Base-by-base conservation (phyloP, 2,329 filamentous ascomycete species). In the Colletotrichum coccodes region DNA sequence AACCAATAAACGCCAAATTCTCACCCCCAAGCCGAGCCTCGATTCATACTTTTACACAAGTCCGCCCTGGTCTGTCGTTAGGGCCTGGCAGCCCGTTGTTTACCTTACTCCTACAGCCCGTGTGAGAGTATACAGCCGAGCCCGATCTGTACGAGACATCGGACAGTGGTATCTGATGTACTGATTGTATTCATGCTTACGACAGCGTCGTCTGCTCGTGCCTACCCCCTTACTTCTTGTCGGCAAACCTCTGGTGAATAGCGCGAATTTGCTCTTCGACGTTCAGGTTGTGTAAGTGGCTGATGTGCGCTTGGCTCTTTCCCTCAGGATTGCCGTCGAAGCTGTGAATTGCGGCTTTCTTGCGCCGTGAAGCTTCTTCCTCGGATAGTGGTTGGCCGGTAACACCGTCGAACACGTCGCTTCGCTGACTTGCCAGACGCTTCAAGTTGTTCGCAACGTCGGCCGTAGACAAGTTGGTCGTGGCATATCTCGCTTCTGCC, bases 381-480 rank as follows among this genome's bases (percentile, higher is more conserved):
- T 94, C 90, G 4, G 90, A 87, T 38, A 94, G 80, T 1, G 89
- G 85, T 72, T 91, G 86, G 1, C 92, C 92, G 0, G 91, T 91
- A 18, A 89, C 86, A 1, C 87, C 84, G 73, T 98, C 95, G 73
- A 97, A 97, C 21, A 98, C 88, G 75, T 98, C 95, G 72, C 88
- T 92, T 53, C 95, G 89, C 79, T 97, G 93, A 73, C 93, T 95
- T 28, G 95, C 94, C 59, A 98, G 86, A n/a, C 95, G 91, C 84
- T 98, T 98, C 71, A 98, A 87, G 78, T 98, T 98, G 79, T 94
- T 95, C 59, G 94, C 95, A 52, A 97, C 94, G 74, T 98, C 95
- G 38, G 88, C 89, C 4, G 94, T 95, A 1, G 92, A 93, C 11
- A 97, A 82, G 75, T 97, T 98, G 11, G 94, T 97, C 0, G 93